Percentiles rank a stretch among this genome's conserved stretches.
phyloP scores from a whole-genome alignment of 768 basidiomycete genomes.

The Butyriboletus loyo region DNA sequence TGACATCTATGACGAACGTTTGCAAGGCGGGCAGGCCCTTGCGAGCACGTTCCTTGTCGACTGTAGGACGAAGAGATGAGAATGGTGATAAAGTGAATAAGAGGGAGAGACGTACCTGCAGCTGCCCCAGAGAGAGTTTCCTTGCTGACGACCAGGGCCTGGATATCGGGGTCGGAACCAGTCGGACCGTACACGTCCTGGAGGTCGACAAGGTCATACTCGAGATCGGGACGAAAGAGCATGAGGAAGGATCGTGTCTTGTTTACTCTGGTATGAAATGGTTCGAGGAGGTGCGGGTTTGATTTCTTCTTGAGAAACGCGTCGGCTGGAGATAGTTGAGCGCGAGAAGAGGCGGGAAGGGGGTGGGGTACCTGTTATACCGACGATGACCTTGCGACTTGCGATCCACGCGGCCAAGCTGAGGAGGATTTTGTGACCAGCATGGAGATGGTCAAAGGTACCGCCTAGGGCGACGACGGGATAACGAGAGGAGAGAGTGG shows the following conservation, averaged over 20 bases:
- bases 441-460: slow-evolving; percentile 97
- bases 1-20: slow-evolving; percentile 85
- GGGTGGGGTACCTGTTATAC: slow-evolving; percentile 65
- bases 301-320: slow-evolving; percentile 67
- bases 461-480: slow-evolving; percentile 89
- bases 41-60: slow-evolving; percentile 57
- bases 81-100: not conserved
- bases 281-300: slow-evolving; percentile 64
- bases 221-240: slow-evolving; percentile 64
- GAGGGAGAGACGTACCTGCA: slow-evolving; percentile 49
- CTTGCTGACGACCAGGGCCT: slow-evolving; percentile 86
- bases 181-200: slow-evolving; percentile 91
- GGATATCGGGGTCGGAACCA: slow-evolving; percentile 80
- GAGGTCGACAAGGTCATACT: slow-evolving; percentile 69
- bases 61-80: slow-evolving; percentile 36
- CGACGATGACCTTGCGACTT: slow-evolving; percentile 77
- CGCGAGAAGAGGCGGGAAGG: slow-evolving; percentile 1
- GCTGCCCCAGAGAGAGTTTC: slow-evolving; percentile 80
- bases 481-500: slow-evolving; percentile 26
- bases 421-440: slow-evolving; percentile 95
- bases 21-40: slow-evolving; percentile 57
- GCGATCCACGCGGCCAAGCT: slow-evolving; percentile 90
- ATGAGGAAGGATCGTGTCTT: slow-evolving; percentile 65
- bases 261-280: slow-evolving; percentile 51
- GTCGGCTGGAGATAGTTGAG: slow-evolving; percentile 51